Percentiles rank a stretch among this genome's conserved stretches.
Conservation (phyloP, 1,139 yeast genomes). For the Nadsonia starkeyi-henricii region DNA sequence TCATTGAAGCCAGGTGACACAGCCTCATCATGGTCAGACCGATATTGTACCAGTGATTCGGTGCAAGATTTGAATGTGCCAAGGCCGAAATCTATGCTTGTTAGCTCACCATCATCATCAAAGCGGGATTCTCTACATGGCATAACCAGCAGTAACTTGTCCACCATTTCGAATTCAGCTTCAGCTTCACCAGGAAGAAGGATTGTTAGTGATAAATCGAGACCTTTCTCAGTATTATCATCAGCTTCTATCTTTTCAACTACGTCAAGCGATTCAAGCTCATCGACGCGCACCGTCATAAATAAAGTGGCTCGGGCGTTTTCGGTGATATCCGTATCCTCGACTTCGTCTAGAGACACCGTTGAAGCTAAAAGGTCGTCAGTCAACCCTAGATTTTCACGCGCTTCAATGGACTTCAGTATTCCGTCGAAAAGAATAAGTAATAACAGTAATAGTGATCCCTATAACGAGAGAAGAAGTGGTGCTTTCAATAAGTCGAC, state of each 20-base stretch:
- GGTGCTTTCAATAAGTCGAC: conserved; percentile 1
- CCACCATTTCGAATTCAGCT: too few relatives aligned
- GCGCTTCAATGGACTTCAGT: conserved; percentile 15
- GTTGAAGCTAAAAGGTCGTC: conserved; percentile 9
- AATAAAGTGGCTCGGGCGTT: conserved; percentile 12
- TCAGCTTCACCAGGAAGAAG: too few relatives aligned
- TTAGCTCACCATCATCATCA: too few relatives aligned
- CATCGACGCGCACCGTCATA: neutral
- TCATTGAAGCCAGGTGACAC: neutral
- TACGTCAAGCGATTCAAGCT: neutral
- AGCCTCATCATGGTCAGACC: too few relatives aligned
- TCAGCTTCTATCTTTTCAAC: neutral
- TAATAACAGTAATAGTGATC: conserved; percentile 9
- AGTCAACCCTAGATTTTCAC: conserved; percentile 9
- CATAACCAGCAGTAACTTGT: too few relatives aligned
- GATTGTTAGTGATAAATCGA: neutral
- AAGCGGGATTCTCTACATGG: too few relatives aligned
- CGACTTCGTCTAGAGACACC: conserved; percentile 13
- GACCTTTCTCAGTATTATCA: neutral
- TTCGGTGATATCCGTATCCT: conserved; percentile 12
- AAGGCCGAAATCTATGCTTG: too few relatives aligned
- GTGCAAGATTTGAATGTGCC: too few relatives aligned
- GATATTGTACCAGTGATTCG: too few relatives aligned
- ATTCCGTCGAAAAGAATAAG: conserved; percentile 14
- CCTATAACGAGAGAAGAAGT: conserved; percentile 6